These are phyloP conservation scores for Plantago lanceolata DNA, from an alignment of 305 asterid genomes.

Conservation along the genomic window DNA sequence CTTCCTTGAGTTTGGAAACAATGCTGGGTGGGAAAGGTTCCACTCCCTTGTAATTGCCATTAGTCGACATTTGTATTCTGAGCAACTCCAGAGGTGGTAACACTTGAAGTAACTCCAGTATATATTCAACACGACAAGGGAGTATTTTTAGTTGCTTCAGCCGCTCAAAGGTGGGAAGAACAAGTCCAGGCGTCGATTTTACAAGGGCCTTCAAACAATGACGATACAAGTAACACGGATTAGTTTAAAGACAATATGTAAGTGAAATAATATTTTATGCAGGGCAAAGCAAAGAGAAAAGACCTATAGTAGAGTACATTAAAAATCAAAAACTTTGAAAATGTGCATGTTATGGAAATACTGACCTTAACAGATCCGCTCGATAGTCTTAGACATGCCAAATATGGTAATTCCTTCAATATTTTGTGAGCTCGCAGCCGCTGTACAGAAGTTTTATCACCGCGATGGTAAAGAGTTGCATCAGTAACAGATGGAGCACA, in stretches of 20 bases:
- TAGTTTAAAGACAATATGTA: background rate
- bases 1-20: constrained; percentile 1
- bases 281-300: no score
- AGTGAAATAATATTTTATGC: no score
- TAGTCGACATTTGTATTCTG: background rate
- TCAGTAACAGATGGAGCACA: background rate
- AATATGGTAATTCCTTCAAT: background rate
- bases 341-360: background rate
- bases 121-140: no score
- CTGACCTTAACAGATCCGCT: background rate
- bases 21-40: background rate
- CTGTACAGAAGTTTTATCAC: background rate
- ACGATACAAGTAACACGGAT: background rate
- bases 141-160: background rate
- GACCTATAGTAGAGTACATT: no score
- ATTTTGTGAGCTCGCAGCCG: background rate
- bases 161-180: background rate
- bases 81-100: constrained; percentile 6
- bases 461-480: background rate
- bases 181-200: background rate
- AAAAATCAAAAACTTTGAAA: no score
- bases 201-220: background rate
- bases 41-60: background rate
- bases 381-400: background rate
- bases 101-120: constrained; percentile 1